Base-by-base conservation (phyloP, 2,329 filamentous ascomycete species). In the Endocalyx cinctus region DNA sequence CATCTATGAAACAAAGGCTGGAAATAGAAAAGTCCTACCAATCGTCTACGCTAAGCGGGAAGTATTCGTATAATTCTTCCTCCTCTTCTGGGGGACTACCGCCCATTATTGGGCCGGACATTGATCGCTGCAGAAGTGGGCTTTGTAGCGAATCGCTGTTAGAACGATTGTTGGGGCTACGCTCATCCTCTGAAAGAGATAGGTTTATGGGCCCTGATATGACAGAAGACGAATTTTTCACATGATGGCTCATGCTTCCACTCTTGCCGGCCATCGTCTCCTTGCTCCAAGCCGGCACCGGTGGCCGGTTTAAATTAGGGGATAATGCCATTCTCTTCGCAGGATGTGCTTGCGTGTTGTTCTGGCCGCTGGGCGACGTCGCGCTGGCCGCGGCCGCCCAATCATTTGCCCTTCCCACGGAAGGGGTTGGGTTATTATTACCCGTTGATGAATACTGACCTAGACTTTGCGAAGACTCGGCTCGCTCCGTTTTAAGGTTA, bases 21-120 rank as follows among this genome's bases (percentile, higher is more conserved):
- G n/a, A n/a, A n/a, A n/a, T n/a, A n/a, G n/a, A n/a, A n/a, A 19
- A 20, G 6, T 54, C 62, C 51, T 57, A 76, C 84, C 84, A 96
- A 53, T 96, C 89, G 57, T 96, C 88, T 38, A 95, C 65, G 30
- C 84, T 88, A 12, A 97, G 69, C 0, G 89, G 89, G 45, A 97
- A 96, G 55, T 97, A 96, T 62, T 97, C 89, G 55, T 96, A 96
- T 13, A 96, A 66, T 45, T 89, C 67, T 59, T 96, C 89, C 1
- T 82, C 82, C 47, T 82, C 83, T 48, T 94, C 87, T 44, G 80
- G 63, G 20, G 84, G 72, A 53, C 82, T 81, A 54, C 76, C 72
- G 46, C 69, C 70, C 28, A 52, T 46, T 33, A 60, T 59, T 15
- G 62, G 59, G 5, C 53, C 60, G 2, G 54, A 50, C 8, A 51